Conservation (phyloP, 1,139 yeast genomes). For the Yamadazyma taylorii region DNA sequence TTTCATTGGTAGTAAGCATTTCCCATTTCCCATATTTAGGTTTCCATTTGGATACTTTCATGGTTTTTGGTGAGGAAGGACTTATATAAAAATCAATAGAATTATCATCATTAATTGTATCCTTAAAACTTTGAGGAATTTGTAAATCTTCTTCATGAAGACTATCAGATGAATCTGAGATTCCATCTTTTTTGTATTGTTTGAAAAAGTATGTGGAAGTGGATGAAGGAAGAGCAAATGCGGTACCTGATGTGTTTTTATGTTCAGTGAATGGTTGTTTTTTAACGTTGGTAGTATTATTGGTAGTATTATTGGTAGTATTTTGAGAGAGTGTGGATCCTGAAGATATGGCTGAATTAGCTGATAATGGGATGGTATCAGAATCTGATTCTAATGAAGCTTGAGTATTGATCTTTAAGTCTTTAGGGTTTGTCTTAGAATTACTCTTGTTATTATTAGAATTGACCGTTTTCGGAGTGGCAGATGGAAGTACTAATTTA, state of each 20-base stretch:
- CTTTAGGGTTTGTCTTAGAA: constrained; percentile 12
- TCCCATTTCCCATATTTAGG: constrained; percentile 48
- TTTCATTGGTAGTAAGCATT: constrained; percentile 40
- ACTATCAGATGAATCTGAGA: constrained; percentile 3
- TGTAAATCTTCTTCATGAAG: constrained; percentile 18
- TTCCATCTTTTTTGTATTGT: constrained; percentile 17
- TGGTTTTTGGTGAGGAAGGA: constrained; percentile 33
- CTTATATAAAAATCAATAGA: constrained; percentile 42
- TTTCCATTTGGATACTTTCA: constrained; percentile 48
- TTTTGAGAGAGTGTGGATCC: constrained; percentile 15
- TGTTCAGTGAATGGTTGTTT: constrained; percentile 17
- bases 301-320: neutral
- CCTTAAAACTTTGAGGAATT: constrained; percentile 40
- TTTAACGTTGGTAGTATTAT: constrained; percentile 1
- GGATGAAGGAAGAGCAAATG: constrained; percentile 49
- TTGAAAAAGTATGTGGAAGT: constrained; percentile 45
- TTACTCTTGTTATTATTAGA: neutral
- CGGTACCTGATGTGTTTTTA: constrained; percentile 28
- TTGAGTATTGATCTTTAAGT: constrained; percentile 15
- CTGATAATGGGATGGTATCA: constrained; percentile 18
- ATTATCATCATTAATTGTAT: constrained; percentile 39
- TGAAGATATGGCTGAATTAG: constrained; percentile 14
- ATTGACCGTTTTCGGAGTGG: constrained; percentile 7
- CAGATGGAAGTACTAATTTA: constrained; percentile 5
- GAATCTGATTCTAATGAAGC: constrained; percentile 16